Conservation (phyloP, 176 grass and related monocot species). For the Pontederia crassipes region DNA sequence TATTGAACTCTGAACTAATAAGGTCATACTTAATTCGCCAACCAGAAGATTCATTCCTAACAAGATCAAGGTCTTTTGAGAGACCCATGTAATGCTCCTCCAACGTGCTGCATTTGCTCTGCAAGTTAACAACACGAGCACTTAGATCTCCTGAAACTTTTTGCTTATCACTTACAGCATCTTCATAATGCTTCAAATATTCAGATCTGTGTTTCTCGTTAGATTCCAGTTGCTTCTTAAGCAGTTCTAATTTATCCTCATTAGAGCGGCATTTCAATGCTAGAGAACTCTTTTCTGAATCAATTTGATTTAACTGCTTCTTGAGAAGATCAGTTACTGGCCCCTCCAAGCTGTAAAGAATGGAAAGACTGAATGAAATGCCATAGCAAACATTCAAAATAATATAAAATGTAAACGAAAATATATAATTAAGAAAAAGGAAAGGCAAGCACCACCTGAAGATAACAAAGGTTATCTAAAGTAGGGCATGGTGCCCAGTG, state of each 20-base stretch:
- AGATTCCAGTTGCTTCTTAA: constrained; percentile 54
- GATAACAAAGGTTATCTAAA: too few species aligned
- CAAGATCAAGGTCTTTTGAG: constrained; percentile 50
- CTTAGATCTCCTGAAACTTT: constrained; percentile 43
- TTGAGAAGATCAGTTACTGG: constrained; percentile 59
- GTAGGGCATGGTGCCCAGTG: too few species aligned
- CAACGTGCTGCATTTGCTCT: constrained; percentile 57
- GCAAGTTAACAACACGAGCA: constrained; percentile 45
- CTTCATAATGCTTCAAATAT: constrained; percentile 57
- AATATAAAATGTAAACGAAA: too few species aligned
- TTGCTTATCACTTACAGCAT: constrained; percentile 57
- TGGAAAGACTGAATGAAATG: not conserved
- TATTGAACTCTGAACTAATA: constrained; percentile 27
- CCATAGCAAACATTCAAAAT: not conserved
- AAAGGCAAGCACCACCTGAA: too few species aligned
- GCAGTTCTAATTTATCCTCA: constrained; percentile 57
- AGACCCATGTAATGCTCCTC: constrained; percentile 47
- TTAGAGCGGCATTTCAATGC: constrained; percentile 50
- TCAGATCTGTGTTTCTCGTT: constrained; percentile 63
- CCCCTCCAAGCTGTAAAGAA: constrained; percentile 54
- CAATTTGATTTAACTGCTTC: constrained; percentile 59
- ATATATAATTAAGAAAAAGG: too few species aligned
- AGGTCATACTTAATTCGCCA: constrained; percentile 56
- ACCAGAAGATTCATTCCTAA: constrained; percentile 43
- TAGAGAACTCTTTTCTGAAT: constrained; percentile 54